phyloP scores from a whole-genome alignment of 2,329 filamentous ascomycete genomes.

The Lanzia echinophila region DNA sequence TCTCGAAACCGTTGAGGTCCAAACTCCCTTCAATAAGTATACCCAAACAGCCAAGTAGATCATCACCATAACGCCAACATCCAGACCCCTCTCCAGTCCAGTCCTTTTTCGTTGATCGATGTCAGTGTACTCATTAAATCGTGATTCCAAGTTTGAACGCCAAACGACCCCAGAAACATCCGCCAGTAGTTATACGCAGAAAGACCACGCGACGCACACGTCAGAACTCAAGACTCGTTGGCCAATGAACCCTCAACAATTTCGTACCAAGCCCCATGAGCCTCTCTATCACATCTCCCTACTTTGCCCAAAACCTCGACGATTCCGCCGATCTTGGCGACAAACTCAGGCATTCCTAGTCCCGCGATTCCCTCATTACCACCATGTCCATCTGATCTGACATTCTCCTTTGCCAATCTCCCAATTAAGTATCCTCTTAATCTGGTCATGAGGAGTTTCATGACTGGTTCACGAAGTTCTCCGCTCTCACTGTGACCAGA shows the following conservation, averaged over 20 bases:
- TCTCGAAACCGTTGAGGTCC: too few species aligned
- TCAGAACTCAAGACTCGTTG: background rate
- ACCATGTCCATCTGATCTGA: constrained; percentile 57
- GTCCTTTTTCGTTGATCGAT: too few species aligned
- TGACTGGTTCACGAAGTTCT: constrained; percentile 44
- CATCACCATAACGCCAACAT: too few species aligned
- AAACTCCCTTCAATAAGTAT: too few species aligned
- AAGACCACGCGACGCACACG: too few species aligned
- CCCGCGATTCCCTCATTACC: constrained; percentile 52
- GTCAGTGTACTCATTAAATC: too few species aligned
- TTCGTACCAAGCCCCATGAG: constrained; percentile 67
- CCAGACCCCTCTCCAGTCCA: too few species aligned
- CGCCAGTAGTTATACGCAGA: too few species aligned
- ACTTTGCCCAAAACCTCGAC: constrained; percentile 61
- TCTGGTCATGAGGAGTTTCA: constrained; percentile 62
- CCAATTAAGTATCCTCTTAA: constrained; percentile 60
- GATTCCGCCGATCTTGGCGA: constrained; percentile 60
- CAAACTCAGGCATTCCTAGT: constrained; percentile 68
- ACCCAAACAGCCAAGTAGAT: too few species aligned
- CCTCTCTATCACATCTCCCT: constrained; percentile 59
- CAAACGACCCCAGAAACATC: too few species aligned
- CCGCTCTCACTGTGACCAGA: background rate
- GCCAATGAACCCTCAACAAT: constrained; percentile 15
- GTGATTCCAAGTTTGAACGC: too few species aligned
- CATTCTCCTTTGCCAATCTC: constrained; percentile 53